These are phyloP conservation scores for Sporothrix brunneoviolacea DNA, from an alignment of 2,329 filamentous ascomycete genomes.

Conservation along the genomic window DNA sequence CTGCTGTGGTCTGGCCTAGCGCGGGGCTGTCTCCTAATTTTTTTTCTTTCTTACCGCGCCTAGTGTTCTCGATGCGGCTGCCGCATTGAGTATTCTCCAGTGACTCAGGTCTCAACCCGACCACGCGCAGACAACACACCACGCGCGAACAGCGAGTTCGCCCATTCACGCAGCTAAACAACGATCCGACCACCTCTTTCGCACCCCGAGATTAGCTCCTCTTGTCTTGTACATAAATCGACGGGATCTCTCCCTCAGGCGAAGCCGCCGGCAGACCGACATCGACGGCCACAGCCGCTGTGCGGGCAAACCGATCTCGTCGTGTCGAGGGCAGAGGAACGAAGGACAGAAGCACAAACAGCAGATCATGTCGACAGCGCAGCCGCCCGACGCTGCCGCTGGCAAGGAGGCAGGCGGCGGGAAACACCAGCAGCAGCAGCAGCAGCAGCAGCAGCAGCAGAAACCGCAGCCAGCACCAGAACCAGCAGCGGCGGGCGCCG, in stretches of 20 bases:
- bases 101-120: slow-evolving; percentile 9
- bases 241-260: no score
- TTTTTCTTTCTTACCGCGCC: slow-evolving; percentile 7
- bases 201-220: no score
- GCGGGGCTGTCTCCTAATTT: slow-evolving; percentile 3
- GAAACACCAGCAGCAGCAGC: slow-evolving; percentile 4
- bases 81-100: neutral
- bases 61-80: slow-evolving; percentile 8
- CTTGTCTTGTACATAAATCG: no score
- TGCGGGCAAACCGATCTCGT: no score
- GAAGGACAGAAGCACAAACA: neutral
- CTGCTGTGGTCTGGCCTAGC: neutral
- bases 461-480: neutral
- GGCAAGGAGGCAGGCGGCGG: neutral
- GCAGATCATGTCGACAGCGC: slow-evolving; percentile 2
- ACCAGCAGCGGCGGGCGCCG: slow-evolving; percentile 14
- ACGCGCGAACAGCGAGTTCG: no score
- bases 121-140: neutral
- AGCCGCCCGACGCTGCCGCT: neutral
- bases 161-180: no score
- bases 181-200: no score
- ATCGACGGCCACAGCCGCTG: no score
- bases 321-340: neutral
- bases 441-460: slow-evolving; percentile 8
- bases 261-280: no score